A percentile compares a stretch with the other conserved stretches of the same genome.
These are phyloP conservation scores for Brettanomyces anomalus DNA, from an alignment of 805 yeast genomes.

Conservation along the genomic window DNA sequence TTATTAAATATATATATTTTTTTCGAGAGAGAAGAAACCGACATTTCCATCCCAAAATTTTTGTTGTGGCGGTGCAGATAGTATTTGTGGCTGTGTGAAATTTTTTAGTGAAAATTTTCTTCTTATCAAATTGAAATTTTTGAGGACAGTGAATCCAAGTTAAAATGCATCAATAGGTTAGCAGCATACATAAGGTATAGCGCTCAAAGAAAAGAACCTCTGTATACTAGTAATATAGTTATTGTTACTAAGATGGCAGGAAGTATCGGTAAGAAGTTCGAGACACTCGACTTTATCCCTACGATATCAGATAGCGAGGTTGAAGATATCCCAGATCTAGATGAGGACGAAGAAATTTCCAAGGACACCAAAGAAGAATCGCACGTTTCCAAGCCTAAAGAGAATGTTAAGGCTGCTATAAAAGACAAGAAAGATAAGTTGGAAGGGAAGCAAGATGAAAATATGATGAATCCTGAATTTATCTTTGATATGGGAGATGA, in stretches of 20 bases:
- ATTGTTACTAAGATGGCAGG: too few relatives aligned
- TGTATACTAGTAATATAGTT: too few relatives aligned
- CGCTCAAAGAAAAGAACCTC: too few relatives aligned
- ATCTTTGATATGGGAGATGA: conserved; percentile 47
- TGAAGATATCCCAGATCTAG: conserved; percentile 35
- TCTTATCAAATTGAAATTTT: background rate
- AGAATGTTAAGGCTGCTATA: conserved; percentile 15
- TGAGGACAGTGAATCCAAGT: background rate
- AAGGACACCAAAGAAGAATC: conserved; percentile 18
- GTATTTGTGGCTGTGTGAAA: background rate
- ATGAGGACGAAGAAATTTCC: conserved; percentile 26
- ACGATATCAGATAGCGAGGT: conserved; percentile 76
- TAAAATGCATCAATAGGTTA: background rate
- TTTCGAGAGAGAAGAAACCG: too few relatives aligned
- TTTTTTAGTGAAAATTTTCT: background rate
- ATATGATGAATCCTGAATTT: conserved; percentile 57
- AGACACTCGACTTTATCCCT: conserved; percentile 45
- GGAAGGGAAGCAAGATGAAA: conserved; percentile 13
- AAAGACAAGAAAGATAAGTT: conserved; percentile 24
- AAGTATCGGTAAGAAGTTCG: too few relatives aligned
- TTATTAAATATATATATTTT: too few relatives aligned
- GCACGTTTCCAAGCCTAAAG: background rate
- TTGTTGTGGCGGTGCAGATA: background rate
- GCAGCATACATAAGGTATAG: too few relatives aligned
- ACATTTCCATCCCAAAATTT: too few relatives aligned